Evolutionary conservation across 1,284 basidiomycete genomes (phyloP).

Genomic region (Thelephora terrestris): DNA sequence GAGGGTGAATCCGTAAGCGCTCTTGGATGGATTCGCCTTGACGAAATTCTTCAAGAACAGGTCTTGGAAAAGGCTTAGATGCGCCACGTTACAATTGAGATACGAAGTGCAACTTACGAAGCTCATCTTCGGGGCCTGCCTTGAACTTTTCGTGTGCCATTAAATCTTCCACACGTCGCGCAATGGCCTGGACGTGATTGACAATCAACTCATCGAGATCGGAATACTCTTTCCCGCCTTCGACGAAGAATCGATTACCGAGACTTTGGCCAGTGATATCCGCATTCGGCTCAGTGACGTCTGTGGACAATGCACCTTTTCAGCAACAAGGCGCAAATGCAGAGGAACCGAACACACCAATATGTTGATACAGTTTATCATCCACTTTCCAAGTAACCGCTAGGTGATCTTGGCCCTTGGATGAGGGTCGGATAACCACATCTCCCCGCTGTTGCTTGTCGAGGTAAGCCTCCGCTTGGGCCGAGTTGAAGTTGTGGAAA

Average conservation of each 20-base stretch:
- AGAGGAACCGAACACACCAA: slow-evolving; percentile 43
- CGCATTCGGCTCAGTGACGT: slow-evolving; percentile 83
- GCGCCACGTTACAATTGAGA: not conserved
- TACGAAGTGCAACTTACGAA: slow-evolving; percentile 53
- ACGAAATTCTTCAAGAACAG: slow-evolving; percentile 85
- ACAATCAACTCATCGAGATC: slow-evolving; percentile 98
- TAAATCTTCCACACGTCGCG: slow-evolving; percentile 89
- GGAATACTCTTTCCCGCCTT: slow-evolving; percentile 76
- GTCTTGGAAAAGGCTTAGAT: slow-evolving; percentile 36
- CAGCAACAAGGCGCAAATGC: slow-evolving; percentile 3
- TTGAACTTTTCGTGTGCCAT: slow-evolving; percentile 97
- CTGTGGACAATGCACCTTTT: slow-evolving; percentile 28
- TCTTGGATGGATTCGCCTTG: slow-evolving; percentile 88
- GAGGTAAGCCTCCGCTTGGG: slow-evolving; percentile 84
- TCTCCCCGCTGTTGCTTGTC: slow-evolving; percentile 90
- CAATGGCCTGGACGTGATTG: slow-evolving; percentile 93
- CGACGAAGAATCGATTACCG: slow-evolving; percentile 73
- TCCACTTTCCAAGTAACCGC: slow-evolving; percentile 99
- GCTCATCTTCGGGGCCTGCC: slow-evolving; percentile 76
- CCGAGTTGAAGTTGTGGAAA: slow-evolving; percentile 93
- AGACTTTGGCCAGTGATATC: slow-evolving; percentile 60
- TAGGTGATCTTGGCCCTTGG: slow-evolving; percentile 88
- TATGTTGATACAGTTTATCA: slow-evolving; percentile 93
- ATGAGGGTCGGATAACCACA: slow-evolving; percentile 93
- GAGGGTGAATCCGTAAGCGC: slow-evolving; percentile 93